Evolutionary conservation across 805 yeast genomes (phyloP), one percentile per base, ranked within the genome.

Genomic region (Schwanniomyces sp.): DNA sequence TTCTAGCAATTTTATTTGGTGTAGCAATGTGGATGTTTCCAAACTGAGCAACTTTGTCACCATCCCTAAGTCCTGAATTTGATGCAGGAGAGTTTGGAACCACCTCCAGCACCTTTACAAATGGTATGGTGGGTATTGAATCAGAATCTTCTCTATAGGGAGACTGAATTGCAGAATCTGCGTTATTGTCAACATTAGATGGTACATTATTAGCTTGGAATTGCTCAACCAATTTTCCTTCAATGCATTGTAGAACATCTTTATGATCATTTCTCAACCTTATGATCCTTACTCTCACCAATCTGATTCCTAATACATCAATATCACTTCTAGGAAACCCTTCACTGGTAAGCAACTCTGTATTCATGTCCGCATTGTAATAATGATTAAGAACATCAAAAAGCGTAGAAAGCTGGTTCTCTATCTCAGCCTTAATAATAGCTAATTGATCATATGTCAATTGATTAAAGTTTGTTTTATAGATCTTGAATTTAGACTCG

Each of bases 311-410:
- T 12, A 90, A 81, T 4, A 92, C 86, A 57, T 92, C 96, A 25
- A 92, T 76, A 59, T 92, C 97, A 14, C 73, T 64, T 38, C 97
- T 70, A 0, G 99, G 99, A 57, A 80, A 92, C 17, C 97, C 97
- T 58, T 92, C 96, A 0, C 57, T 49, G 0, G 86, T 80, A 2
- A 88, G 66, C 48, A 92, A 64, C 0, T 82, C 73, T 1, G 91
- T 84, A 21, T 76, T 63, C 88, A 89, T 83, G 53, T 79, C 84
- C 3, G 74, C 82, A 10, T 72, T 66, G 52, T 81, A 80, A 38
- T 61, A 56, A 48, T 67, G 52, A 6, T 56, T 52, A 24, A 88
- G 69, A 11, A 72, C 57, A 27, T 70, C 77, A 50, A 76, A 72
- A 39, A 82, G 48, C 9, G 45, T 10, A 7, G 30, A 32, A 34